Evolutionary conservation across 2,329 filamentous ascomycete genomes (phyloP).

Genomic region (Neopestalotiopsis sp.): DNA sequence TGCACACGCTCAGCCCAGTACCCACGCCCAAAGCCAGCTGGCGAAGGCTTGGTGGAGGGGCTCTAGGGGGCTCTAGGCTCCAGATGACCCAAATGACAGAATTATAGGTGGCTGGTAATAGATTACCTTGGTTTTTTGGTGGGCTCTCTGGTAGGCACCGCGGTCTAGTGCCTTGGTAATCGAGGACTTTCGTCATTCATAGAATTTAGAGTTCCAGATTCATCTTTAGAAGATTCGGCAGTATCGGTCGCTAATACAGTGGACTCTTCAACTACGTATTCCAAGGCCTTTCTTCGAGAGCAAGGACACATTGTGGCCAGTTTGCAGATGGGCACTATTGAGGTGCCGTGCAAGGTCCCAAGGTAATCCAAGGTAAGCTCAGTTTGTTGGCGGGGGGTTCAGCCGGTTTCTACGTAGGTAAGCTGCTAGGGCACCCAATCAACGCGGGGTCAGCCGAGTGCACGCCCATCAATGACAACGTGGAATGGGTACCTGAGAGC

Average conservation of each 20-base stretch:
- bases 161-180: not conserved
- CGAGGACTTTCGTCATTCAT: not conserved
- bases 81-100: not conserved
- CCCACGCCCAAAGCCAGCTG: not conserved
- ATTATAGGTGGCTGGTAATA: not conserved
- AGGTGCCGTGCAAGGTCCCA: not conserved
- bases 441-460: slow-evolving; percentile 2
- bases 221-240: not conserved
- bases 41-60: not conserved
- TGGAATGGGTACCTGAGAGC: not conserved
- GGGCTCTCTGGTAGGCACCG: not conserved
- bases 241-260: not conserved
- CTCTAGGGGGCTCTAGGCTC: not conserved
- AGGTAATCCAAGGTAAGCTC: not conserved
- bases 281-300: not conserved
- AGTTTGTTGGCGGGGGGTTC: not conserved
- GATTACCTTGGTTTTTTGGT: not conserved
- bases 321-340: not conserved
- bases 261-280: not conserved
- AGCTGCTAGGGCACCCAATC: slow-evolving; percentile 10
- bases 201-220: not conserved
- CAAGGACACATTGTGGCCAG: not conserved
- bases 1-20: not conserved
- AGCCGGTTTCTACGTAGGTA: not conserved
- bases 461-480: slow-evolving; percentile 4